These are phyloP conservation scores for Solanum hybrid DNA, from an alignment of 305 asterid species.

Conservation along the genomic window DNA sequence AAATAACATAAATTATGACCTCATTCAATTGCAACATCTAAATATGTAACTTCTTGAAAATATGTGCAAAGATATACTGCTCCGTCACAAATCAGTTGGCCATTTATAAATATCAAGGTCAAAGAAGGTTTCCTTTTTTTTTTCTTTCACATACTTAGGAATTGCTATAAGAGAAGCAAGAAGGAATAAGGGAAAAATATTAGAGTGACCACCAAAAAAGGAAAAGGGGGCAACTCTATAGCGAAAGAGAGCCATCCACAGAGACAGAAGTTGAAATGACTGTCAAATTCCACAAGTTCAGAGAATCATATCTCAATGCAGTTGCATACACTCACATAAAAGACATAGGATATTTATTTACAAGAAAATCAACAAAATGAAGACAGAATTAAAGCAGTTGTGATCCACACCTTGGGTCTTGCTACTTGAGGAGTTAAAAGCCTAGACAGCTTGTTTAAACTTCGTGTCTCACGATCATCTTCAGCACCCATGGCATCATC, in stretches of 20 bases:
- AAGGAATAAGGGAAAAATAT: background rate
- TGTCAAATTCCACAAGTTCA: background rate
- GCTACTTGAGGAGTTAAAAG: conserved; percentile 34
- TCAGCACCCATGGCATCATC: conserved; percentile 59
- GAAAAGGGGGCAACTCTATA: background rate
- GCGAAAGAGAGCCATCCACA: background rate
- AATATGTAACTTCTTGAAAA: background rate
- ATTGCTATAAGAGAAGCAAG: background rate
- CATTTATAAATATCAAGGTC: background rate
- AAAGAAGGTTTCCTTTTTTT: background rate
- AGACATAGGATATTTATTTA: background rate
- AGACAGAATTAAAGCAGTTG: background rate
- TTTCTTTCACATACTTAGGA: background rate
- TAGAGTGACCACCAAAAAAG: background rate
- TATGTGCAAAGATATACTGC: background rate
- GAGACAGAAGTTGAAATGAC: background rate
- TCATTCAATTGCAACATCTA: background rate
- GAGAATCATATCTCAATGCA: background rate
- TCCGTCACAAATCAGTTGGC: background rate
- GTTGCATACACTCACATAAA: background rate
- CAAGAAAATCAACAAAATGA: background rate
- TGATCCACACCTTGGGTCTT: conserved; percentile 57
- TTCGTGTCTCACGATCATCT: conserved; percentile 23
- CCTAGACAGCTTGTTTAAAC: conserved; percentile 32
- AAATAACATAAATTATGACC: background rate